These are phyloP conservation scores for Neofusicoccum ribis DNA, from an alignment of 2,329 filamentous ascomycete genomes.

Conservation along the genomic window DNA sequence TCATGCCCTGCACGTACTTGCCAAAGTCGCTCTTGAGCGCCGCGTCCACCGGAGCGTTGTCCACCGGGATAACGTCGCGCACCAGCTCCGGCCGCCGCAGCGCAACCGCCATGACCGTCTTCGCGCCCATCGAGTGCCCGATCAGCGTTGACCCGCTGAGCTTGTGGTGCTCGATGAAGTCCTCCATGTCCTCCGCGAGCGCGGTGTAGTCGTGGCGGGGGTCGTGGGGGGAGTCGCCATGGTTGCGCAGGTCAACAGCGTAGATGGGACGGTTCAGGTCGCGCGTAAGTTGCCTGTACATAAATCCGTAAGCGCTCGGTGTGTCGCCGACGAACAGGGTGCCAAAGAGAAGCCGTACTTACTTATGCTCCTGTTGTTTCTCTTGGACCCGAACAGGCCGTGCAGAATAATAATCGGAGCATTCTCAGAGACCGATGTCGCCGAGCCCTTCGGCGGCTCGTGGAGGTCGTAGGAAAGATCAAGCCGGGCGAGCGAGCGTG, in stretches of 20 bases:
- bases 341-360: constrained; percentile 63
- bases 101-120: constrained; percentile 85
- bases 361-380: constrained; percentile 92
- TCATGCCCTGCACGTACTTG: constrained; percentile 82
- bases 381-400: constrained; percentile 91
- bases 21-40: constrained; percentile 72
- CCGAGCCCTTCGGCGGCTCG: constrained; percentile 51
- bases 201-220: constrained; percentile 73
- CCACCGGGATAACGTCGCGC: constrained; percentile 74
- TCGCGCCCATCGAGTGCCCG: constrained; percentile 96
- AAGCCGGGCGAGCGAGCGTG: constrained; percentile 22
- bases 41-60: constrained; percentile 88
- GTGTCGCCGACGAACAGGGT: not conserved
- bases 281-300: constrained; percentile 69
- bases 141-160: constrained; percentile 75
- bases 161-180: constrained; percentile 72
- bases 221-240: constrained; percentile 84
- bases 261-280: constrained; percentile 81
- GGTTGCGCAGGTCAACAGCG: constrained; percentile 85
- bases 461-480: constrained; percentile 67
- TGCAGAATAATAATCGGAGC: constrained; percentile 84
- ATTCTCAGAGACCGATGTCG: constrained; percentile 28
- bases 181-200: constrained; percentile 80
- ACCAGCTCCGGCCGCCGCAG: constrained; percentile 68
- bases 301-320: not conserved